Percentiles rank a stretch among this genome's conserved stretches.
phyloP scores from a whole-genome alignment of 2,329 filamentous ascomycete species.

The Cladosporium austrohemisphaericum region DNA sequence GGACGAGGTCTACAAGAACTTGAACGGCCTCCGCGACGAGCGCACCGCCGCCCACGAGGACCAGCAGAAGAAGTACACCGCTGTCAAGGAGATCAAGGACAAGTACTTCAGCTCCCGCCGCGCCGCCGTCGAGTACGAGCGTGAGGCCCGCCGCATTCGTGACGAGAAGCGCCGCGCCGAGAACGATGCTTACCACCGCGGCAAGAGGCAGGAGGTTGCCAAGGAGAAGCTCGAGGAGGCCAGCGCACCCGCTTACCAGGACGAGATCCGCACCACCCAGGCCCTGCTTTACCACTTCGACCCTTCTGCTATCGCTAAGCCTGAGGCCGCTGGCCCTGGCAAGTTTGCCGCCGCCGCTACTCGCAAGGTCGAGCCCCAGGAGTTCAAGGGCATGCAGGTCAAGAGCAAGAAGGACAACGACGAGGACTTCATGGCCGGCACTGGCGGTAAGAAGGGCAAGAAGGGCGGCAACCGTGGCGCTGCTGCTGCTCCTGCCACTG shows the following conservation, averaged over 20 bases:
- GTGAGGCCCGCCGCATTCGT: constrained; percentile 70
- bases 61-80: constrained; percentile 80
- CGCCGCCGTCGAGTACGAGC: constrained; percentile 79
- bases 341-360: constrained; percentile 74
- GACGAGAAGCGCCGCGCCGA: constrained; percentile 79
- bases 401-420: constrained; percentile 75
- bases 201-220: constrained; percentile 71
- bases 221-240: constrained; percentile 75
- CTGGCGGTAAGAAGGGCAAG: constrained; percentile 76
- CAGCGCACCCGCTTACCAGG: constrained; percentile 80
- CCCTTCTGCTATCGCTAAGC: constrained; percentile 60
- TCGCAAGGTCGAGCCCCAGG: constrained; percentile 79
- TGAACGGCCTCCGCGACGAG: constrained; percentile 81
- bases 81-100: constrained; percentile 84
- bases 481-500: constrained; percentile 46
- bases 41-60: constrained; percentile 76
- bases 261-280: constrained; percentile 87
- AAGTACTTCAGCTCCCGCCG: constrained; percentile 78
- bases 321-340: constrained; percentile 60
- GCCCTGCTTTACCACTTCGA: constrained; percentile 89
- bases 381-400: constrained; percentile 78
- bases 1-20: constrained; percentile 83
- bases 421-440: constrained; percentile 78
- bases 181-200: constrained; percentile 67
- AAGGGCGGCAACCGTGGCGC: constrained; percentile 66